Base-by-base conservation (phyloP, 345 rosid genomes). In the Camelina sativa region DNA sequence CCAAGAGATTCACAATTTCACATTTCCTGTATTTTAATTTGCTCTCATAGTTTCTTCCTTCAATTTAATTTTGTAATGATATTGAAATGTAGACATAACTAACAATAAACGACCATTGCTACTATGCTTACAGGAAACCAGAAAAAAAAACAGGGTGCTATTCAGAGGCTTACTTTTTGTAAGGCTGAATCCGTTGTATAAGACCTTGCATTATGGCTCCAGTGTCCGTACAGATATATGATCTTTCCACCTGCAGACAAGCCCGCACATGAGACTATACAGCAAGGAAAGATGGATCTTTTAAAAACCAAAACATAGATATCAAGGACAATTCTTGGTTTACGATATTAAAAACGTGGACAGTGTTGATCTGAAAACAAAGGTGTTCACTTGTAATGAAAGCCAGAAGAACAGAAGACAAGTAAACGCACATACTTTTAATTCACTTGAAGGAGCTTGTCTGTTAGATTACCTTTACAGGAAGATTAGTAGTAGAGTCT, bases 401-500 rank as follows among this genome's bases (percentile, higher is more conserved):
- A 62, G 59, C 7, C 43, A 37, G 8, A 50, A 43, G 11, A 28
- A 62, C n/a, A 48, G 28, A 57, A 65, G 59, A 65, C 15, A 56
- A 25, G 55, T 40, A 43, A 75, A 40, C 28, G 41, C 22, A 58
- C 13, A 41, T 17, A 50, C 16, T 35, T 46, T 41, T 13, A 44
- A 62, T 44, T 54, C 8, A 57, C 16, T 1, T 23, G 15, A 40
- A 60, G 41, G 65, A 76, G 32, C 53, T 48, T 62, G 13, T 34
- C 58, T 19, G 43, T 52, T 6, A 47, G 44, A 58, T 58, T 81
- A 95, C 99, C 97, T 89, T 92, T 72, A 95, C 75, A 25, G 93
- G 97, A 79, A 82, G 89, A 82, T 95, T 95, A 34, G 92, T 87
- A 61, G 91, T 89, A 64, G 99, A 92, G 86, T 95, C 96, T 65